A percentile compares a stretch with the other conserved stretches of the same genome.
Conservation (phyloP, 2,329 filamentous ascomycete genomes). For the Pseudohalonectria lignicola region DNA sequence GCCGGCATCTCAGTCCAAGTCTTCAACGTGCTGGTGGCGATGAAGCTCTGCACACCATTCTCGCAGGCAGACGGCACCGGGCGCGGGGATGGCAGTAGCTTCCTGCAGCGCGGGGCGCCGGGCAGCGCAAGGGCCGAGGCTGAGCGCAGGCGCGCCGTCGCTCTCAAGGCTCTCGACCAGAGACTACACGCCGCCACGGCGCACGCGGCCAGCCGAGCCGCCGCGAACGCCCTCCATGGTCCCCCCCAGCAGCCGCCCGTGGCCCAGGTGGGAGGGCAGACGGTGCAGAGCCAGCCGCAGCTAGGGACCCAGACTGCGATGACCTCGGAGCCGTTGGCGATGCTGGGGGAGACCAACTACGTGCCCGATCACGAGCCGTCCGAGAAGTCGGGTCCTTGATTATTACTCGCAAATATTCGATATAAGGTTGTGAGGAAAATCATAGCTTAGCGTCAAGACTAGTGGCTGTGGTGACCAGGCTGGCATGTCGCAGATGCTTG, state of each 20-base stretch:
- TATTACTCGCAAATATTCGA: too few species aligned
- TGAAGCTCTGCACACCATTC: constrained; percentile 78
- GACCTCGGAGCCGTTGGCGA: constrained; percentile 39
- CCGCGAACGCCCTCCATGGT: constrained; percentile 27
- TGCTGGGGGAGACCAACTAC: constrained; percentile 62
- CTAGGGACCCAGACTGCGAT: constrained; percentile 45
- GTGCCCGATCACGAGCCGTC: constrained; percentile 48
- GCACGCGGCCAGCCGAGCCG: constrained; percentile 29
- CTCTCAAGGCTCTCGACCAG: constrained; percentile 86
- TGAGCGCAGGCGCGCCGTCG: constrained; percentile 77
- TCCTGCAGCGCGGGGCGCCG: constrained; percentile 43
- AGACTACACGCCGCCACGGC: constrained; percentile 73
- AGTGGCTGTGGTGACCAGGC: too few species aligned
- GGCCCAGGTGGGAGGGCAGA: constrained; percentile 35
- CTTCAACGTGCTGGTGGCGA: constrained; percentile 62
- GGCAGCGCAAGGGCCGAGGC: constrained; percentile 78
- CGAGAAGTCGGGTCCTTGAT: constrained; percentile 15
- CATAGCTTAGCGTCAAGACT: too few species aligned
- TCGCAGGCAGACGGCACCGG: constrained; percentile 67
- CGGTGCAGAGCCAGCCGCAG: constrained; percentile 45
- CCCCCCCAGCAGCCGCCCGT: constrained; percentile 21
- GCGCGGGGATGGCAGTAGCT: constrained; percentile 56
- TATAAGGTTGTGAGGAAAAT: too few species aligned
- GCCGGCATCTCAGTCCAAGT: constrained; percentile 62
- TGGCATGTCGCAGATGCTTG: too few species aligned